Evolutionary conservation across 129 eudicot genomes (phyloP).

Genomic region (Solidago caesia): DNA sequence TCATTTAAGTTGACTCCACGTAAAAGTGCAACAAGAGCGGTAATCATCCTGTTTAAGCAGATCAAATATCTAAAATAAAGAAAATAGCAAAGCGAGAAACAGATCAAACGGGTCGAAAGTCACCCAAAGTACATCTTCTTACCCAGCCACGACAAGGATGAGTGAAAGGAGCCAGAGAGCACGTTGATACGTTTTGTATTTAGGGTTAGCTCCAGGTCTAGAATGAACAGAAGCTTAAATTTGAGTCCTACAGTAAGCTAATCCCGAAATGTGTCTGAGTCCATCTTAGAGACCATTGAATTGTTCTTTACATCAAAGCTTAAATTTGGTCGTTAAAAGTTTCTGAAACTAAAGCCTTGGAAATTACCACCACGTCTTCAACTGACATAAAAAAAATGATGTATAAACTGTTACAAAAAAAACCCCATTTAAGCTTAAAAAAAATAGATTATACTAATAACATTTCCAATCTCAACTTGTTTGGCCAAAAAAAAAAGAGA

Average conservation of each 20-base stretch:
- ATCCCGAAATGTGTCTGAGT: too few relatives aligned
- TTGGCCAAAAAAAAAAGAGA: neutral
- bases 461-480: neutral
- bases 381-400: too few relatives aligned
- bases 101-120: neutral
- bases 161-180: slow-evolving; percentile 63
- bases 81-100: slow-evolving; percentile 39
- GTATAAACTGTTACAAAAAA: too few relatives aligned
- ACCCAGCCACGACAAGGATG: slow-evolving; percentile 73
- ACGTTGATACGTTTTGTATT: slow-evolving; percentile 68
- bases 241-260: too few relatives aligned
- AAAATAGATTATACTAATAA: neutral
- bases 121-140: slow-evolving; percentile 14
- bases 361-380: too few relatives aligned
- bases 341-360: too few relatives aligned
- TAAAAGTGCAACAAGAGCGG: slow-evolving; percentile 59
- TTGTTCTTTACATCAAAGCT: too few relatives aligned
- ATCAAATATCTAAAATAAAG: slow-evolving; percentile 36
- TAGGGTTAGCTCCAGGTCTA: slow-evolving; percentile 43
- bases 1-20: slow-evolving; percentile 76
- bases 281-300: too few relatives aligned
- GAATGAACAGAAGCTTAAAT: slow-evolving; percentile 39
- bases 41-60: slow-evolving; percentile 46
- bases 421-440: too few relatives aligned
- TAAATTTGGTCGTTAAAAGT: too few relatives aligned